These are phyloP conservation scores for Amanita pallidorosea DNA, from an alignment of 768 basidiomycete species.

Conservation along the genomic window DNA sequence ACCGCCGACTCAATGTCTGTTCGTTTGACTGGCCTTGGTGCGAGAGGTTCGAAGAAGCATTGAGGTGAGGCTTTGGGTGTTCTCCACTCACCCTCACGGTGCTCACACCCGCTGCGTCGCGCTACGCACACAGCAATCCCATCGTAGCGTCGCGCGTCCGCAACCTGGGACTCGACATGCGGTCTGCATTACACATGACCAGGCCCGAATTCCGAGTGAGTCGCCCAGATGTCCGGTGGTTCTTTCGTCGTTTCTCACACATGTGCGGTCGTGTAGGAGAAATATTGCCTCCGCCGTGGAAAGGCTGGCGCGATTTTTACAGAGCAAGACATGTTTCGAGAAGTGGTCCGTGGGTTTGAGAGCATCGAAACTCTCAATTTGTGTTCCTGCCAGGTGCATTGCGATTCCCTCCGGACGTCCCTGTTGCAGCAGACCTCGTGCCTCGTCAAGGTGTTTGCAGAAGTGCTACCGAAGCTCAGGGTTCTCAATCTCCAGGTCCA, in stretches of 20 bases:
- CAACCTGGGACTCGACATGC: not conserved
- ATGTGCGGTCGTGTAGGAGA: not conserved
- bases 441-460: not conserved
- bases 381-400: slow-evolving; percentile 4
- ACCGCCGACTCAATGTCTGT: not conserved
- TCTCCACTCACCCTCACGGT: not conserved
- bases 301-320: not conserved
- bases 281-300: slow-evolving; percentile 1
- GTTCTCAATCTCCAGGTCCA: slow-evolving; percentile 2
- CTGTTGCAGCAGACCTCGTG: not conserved
- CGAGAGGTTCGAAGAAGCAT: slow-evolving; percentile 1
- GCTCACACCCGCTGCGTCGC: too few relatives aligned
- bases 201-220: not conserved
- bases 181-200: slow-evolving; percentile 2
- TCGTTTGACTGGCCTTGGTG: slow-evolving; percentile 4
- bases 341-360: not conserved
- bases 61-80: not conserved
- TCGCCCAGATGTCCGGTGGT: too few relatives aligned
- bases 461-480: not conserved
- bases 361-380: not conserved
- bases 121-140: not conserved
- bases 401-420: not conserved
- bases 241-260: not conserved
- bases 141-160: not conserved
- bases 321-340: slow-evolving; percentile 2